phyloP scores from a whole-genome alignment of 306 rosid genomes.

The Trichosanthes truncata region DNA sequence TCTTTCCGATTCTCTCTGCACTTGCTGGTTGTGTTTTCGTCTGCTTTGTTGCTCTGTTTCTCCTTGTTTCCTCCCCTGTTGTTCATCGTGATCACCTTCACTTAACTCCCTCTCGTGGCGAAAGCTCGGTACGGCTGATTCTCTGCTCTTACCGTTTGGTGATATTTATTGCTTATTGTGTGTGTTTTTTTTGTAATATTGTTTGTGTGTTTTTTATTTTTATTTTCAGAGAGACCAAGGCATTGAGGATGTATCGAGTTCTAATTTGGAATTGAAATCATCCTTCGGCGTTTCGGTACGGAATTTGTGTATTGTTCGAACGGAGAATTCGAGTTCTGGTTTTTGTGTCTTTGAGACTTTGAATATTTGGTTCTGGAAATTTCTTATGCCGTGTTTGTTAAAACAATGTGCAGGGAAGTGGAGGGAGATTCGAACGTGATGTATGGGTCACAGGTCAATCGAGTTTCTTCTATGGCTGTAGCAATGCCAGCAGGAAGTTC shows the following conservation, averaged over 20 bases:
- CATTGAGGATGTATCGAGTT: constrained; percentile 12
- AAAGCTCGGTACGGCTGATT: constrained; percentile 5
- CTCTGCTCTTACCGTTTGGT: background rate
- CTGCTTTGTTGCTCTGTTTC: constrained; percentile 33
- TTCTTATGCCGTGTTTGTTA: background rate
- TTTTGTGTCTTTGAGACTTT: background rate
- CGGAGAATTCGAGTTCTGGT: background rate
- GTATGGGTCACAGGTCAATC: constrained; percentile 52
- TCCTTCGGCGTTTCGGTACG: constrained; percentile 30
- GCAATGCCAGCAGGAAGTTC: constrained; percentile 41
- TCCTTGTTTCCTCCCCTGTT: constrained; percentile 27
- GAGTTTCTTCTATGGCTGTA: constrained; percentile 43
- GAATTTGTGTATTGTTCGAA: background rate
- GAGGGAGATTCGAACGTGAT: constrained; percentile 39
- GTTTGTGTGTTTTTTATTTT: background rate
- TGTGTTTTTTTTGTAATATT: background rate
- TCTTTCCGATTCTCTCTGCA: constrained; percentile 43
- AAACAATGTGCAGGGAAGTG: constrained; percentile 24
- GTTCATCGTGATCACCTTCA: constrained; percentile 16
- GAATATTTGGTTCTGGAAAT: background rate
- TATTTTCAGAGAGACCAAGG: background rate
- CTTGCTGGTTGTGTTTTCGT: constrained; percentile 43
- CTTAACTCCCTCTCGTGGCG: constrained; percentile 11
- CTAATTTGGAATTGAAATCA: constrained; percentile 12
- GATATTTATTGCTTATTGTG: background rate